Conservation (phyloP, 805 yeast species). For the Wickerhamomyces pijperi region DNA sequence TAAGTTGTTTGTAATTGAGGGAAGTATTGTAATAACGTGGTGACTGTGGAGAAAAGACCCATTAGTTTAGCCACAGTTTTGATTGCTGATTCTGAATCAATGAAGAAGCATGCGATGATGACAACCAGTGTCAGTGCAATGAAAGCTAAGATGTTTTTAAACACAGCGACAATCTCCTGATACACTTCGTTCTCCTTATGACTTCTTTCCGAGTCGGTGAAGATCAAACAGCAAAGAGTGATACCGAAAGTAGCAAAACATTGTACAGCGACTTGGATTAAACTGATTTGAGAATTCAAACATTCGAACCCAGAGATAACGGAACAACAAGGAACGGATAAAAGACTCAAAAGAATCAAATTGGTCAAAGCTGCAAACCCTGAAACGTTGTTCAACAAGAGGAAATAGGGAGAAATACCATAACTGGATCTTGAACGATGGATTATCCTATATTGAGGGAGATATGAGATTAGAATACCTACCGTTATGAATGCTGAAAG, state of each 20-base stretch:
- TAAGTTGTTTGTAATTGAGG: slow-evolving; percentile 74
- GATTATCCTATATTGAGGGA: slow-evolving; percentile 66
- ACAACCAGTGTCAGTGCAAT: slow-evolving; percentile 20
- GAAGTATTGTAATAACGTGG: slow-evolving; percentile 62
- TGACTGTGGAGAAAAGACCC: slow-evolving; percentile 53
- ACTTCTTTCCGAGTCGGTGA: slow-evolving; percentile 34
- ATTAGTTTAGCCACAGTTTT: slow-evolving; percentile 42
- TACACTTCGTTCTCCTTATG: slow-evolving; percentile 27
- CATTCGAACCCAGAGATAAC: slow-evolving; percentile 43
- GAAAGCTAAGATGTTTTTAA: slow-evolving; percentile 29
- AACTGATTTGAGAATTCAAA: slow-evolving; percentile 50
- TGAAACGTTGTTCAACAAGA: slow-evolving; percentile 60
- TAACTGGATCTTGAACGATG: slow-evolving; percentile 51
- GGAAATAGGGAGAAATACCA: slow-evolving; percentile 65
- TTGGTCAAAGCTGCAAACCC: slow-evolving; percentile 61
- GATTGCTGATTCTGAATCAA: slow-evolving; percentile 4
- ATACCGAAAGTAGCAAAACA: slow-evolving; percentile 48
- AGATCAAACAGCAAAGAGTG: slow-evolving; percentile 39
- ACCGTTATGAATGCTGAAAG: slow-evolving; percentile 43
- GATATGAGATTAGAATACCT: slow-evolving; percentile 60
- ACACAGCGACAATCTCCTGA: slow-evolving; percentile 15
- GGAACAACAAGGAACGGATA: slow-evolving; percentile 53
- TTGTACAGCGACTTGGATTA: slow-evolving; percentile 58
- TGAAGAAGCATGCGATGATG: slow-evolving; percentile 22
- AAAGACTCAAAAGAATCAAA: slow-evolving; percentile 46